phyloP scores from a whole-genome alignment of 257 asterid genomes.

The Nicotiana sylvestris region DNA sequence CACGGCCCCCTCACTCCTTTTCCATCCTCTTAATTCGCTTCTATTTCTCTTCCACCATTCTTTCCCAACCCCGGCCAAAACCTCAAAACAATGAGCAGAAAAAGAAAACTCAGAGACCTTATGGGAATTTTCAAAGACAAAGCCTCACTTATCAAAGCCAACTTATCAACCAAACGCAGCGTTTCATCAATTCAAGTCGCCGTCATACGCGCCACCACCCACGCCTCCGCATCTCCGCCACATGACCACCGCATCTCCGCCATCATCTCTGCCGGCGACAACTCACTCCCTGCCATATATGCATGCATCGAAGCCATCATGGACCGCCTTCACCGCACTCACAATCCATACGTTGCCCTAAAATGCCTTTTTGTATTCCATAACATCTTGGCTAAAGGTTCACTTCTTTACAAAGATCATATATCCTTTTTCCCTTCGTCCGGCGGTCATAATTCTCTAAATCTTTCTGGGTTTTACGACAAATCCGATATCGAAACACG shows the following conservation, averaged over 20 bases:
- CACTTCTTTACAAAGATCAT: conserved; percentile 21
- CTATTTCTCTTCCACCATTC: neutral
- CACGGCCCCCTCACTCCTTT: neutral
- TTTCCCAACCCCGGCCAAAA: neutral
- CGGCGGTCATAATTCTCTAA: conserved; percentile 25
- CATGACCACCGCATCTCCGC: conserved; percentile 24
- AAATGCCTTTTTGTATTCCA: conserved; percentile 37
- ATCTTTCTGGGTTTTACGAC: conserved; percentile 16
- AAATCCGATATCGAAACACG: neutral
- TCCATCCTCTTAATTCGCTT: neutral
- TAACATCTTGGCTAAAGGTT: conserved; percentile 24
- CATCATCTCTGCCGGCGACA: conserved; percentile 30
- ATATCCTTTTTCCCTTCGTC: conserved; percentile 12
- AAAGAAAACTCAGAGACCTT: conserved; percentile 22
- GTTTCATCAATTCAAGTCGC: conserved; percentile 18
- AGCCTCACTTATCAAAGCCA: conserved; percentile 34
- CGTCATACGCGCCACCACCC: conserved; percentile 36
- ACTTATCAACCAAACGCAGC: conserved; percentile 24
- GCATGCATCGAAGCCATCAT: conserved; percentile 29
- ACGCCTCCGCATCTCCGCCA: conserved; percentile 24
- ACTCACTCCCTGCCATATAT: conserved; percentile 14
- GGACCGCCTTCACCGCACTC: conserved; percentile 33
- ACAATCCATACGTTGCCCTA: conserved; percentile 29
- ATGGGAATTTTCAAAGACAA: conserved; percentile 32
- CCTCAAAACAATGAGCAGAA: neutral